Conservation (phyloP, 1,284 basidiomycete species). For the Cutaneotrichosporon curvatum region DNA sequence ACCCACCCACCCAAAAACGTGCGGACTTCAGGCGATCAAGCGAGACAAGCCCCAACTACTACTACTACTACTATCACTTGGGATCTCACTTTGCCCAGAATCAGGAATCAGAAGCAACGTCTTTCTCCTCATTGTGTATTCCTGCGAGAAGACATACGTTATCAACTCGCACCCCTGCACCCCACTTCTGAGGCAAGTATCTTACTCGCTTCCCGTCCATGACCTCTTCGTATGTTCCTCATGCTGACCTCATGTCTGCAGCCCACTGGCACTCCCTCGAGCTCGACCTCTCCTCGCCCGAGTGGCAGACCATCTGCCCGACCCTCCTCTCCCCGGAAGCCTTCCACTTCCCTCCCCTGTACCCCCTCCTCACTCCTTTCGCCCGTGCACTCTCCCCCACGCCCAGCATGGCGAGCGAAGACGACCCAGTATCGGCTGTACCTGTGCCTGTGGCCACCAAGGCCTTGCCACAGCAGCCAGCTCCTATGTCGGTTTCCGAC, state of each 20-base stretch:
- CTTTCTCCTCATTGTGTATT: no score
- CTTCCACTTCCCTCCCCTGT: slow-evolving; percentile 4
- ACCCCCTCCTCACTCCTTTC: slow-evolving; percentile 4
- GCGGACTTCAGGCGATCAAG: no score
- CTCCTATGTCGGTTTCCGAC: no score
- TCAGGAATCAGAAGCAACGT: no score
- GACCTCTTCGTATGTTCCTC: background rate
- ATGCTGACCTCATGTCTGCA: slow-evolving; percentile 3
- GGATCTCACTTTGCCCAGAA: no score
- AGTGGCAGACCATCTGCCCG: slow-evolving; percentile 15
- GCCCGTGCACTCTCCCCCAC: slow-evolving; percentile 12
- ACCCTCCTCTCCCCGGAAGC: slow-evolving; percentile 10
- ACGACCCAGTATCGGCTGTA: slow-evolving; percentile 6
- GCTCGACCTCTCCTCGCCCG: slow-evolving; percentile 1
- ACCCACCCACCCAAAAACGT: no score
- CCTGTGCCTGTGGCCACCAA: background rate
- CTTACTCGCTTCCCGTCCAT: background rate
- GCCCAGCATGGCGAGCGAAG: slow-evolving; percentile 18
- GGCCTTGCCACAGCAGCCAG: background rate
- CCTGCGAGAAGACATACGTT: no score
- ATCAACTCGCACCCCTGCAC: background rate
- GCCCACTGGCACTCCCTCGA: background rate
- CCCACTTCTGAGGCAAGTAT: slow-evolving; percentile 9
- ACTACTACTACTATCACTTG: no score
- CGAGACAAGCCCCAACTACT: no score